Evolutionary conservation across 2,329 filamentous ascomycete species (phyloP), one percentile per base, ranked within the genome.

Genomic region (Sarocladium strictum): DNA sequence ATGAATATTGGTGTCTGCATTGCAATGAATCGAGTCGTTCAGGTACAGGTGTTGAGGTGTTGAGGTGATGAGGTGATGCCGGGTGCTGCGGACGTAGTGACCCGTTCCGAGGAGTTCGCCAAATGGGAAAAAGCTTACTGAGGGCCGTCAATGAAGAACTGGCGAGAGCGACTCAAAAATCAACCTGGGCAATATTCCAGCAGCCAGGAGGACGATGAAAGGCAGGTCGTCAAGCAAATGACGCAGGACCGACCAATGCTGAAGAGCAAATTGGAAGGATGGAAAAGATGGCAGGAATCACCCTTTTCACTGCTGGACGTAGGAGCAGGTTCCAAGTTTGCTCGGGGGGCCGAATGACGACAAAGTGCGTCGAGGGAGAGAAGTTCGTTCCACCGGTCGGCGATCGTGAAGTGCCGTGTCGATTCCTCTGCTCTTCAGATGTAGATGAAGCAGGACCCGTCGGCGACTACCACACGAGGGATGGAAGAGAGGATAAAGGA

Each of bases 111-210:
- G 41, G 24, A 27, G 27, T 4, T 32, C 40, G 40, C 19, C 19
- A 45, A 35, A 43, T 40, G n/a, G 33, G 53, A 29, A 51, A 59
- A 49, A 58, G 55, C 49, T 59, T 59, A 55, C 56, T 57, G 12
- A 35, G 33, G 47, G 12, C 47, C 10, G 43, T 32, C 43, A 50
- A 53, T 26, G 35, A n/a, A 50, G 40, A 29, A 35, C 41, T 7
- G 19, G 38, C 19, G 26, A 49, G 35, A 27, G 57, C 23, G 49
- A 59, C 57, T 53, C 50, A 57, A 59, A 54, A 43, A 55, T 29
- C 38, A 49, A 61, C 65, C 65, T 62, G 63, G 65, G 69, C 68
- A 69, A 69, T 71, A 69, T 71, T 71, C 67, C 69, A 71, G 69
- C 69, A 71, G 69, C 66, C 63, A 58, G 49, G 54, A 23, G 57